phyloP scores from a whole-genome alignment of 2,329 filamentous ascomycete species.

The Ophiognomonia clavigignenti-juglandacearum region DNA sequence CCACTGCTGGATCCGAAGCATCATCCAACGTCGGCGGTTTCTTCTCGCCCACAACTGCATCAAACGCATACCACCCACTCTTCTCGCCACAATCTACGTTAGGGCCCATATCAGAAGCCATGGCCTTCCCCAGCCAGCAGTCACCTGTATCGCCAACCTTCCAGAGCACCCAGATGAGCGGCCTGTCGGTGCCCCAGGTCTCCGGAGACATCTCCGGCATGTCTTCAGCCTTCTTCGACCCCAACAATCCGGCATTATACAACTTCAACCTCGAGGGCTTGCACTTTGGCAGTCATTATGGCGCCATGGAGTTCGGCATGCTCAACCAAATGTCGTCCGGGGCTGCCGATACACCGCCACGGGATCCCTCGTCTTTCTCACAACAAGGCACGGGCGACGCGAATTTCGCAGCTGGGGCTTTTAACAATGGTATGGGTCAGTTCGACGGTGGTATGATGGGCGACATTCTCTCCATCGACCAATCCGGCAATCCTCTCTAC shows the following conservation, averaged over 20 bases:
- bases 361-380: conserved; percentile 47
- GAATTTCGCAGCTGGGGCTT: conserved; percentile 42
- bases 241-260: conserved; percentile 86
- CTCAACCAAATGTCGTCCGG: conserved; percentile 94
- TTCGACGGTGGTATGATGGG: conserved; percentile 45
- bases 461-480: conserved; percentile 50
- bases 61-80: conserved; percentile 46
- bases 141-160: conserved; percentile 74
- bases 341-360: conserved; percentile 71
- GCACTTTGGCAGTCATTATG: conserved; percentile 95
- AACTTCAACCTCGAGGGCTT: conserved; percentile 94
- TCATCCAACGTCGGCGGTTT: conserved; percentile 36
- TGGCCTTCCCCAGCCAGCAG: conserved; percentile 59
- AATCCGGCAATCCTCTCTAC: conserved; percentile 41
- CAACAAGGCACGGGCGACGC: conserved; percentile 33
- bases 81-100: conserved; percentile 45
- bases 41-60: conserved; percentile 41
- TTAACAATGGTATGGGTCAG: conserved; percentile 45
- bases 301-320: conserved; percentile 92
- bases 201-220: conserved; percentile 47
- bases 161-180: conserved; percentile 43
- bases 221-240: conserved; percentile 68
- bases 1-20: conserved; percentile 41
- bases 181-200: conserved; percentile 44
- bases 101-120: conserved; percentile 39